Evolutionary conservation across 2,329 filamentous ascomycete species (phyloP).

Genomic region (Penicillium sp.): DNA sequence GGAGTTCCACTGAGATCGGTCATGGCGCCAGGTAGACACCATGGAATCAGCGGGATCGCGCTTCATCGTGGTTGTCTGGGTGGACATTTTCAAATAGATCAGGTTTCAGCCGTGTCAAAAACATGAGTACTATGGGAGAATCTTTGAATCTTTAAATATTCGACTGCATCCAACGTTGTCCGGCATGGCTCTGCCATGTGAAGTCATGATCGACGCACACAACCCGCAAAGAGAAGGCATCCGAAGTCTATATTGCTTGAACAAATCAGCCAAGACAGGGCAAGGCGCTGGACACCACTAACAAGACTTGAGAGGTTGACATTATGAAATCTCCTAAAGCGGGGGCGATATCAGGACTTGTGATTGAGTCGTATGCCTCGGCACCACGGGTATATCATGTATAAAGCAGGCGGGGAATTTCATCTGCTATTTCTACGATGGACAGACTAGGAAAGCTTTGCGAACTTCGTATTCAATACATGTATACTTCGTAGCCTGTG

Average conservation of each 20-base stretch:
- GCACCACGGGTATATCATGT: neutral
- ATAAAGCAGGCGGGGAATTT: neutral
- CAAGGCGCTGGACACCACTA: neutral
- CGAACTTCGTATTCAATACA: no score
- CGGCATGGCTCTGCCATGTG: neutral
- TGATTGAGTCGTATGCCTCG: constrained; percentile 2
- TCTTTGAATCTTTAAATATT: neutral
- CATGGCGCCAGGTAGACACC: constrained; percentile 15
- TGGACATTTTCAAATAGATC: constrained; percentile 1
- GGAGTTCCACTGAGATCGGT: constrained; percentile 11
- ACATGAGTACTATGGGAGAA: neutral
- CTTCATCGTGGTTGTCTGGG: neutral
- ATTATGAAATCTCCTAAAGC: neutral
- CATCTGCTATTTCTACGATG: neutral
- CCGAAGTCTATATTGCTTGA: neutral
- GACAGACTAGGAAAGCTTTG: neutral
- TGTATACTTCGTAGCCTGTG: no score
- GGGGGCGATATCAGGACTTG: neutral
- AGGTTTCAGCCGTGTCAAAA: neutral
- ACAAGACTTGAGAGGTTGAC: neutral
- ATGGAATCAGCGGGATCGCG: constrained; percentile 13
- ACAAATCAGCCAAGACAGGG: neutral
- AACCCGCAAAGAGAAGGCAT: neutral
- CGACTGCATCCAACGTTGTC: neutral
- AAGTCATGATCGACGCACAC: constrained; percentile 4